Evolutionary conservation across 495 filamentous ascomycete species (phyloP), one percentile per base, ranked within the genome.

Genomic region (Xylaria intraflava): DNA sequence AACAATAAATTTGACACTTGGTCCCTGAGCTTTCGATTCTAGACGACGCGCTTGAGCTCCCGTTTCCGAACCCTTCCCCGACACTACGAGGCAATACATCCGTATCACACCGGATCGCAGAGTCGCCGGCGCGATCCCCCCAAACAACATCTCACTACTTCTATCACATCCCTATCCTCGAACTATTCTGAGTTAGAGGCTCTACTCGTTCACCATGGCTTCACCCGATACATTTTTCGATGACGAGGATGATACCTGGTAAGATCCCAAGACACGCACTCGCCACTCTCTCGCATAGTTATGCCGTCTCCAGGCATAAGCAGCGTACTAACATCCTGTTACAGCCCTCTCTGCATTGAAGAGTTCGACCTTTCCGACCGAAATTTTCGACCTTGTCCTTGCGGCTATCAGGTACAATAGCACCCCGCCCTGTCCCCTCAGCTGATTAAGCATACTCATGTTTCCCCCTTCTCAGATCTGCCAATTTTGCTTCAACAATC

Each of bases 401-500:
- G 93, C 68, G 94, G 94, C 33, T 99, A 97, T 64, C 90, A 96
- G 79, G 93, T 97, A 82, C 42, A 78, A 62, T 9, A 38, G n/a
- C 6, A 23, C 30, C 16, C 46, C 47, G 23, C 31, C 16, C 44
- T 46, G 19, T 26, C 49, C 20, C 27, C 17, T 44, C 40, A 40
- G 0, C 26, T 40, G 19, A 22, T 61, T 67, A 46, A 67, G 57
- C n/a, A 14, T 22, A 31, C 44, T 55, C 12, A 55, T 43, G 33
- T 19, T 6, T 19, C 26, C 9, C 26, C 33, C 42, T 10, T 23
- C 41, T 26, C 65, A 98, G 92, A 89, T 99, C 64, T 99, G 94
- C 69, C 94, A 96, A 75, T 99, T 99, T 73, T 99, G 94, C 71
- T 97, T 87, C 75, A 95, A 99, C 74, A 97, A 97, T 61, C 93